Conservation (phyloP, 305 asterid genomes). For the Fraxinus sp. region DNA sequence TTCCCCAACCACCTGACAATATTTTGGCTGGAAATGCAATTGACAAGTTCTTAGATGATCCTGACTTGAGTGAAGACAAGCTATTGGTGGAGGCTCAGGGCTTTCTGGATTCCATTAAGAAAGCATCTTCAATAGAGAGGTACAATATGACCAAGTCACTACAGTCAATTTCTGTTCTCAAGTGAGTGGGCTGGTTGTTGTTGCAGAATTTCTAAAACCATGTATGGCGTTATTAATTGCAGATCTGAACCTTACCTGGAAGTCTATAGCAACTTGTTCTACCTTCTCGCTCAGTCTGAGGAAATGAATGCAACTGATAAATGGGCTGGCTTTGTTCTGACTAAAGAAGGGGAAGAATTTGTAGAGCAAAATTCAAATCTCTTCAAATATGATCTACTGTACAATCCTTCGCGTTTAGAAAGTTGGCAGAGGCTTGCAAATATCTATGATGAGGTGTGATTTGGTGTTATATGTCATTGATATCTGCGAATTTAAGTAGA, state of each 20-base stretch:
- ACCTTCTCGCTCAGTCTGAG: constrained; percentile 88
- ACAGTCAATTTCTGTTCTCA: constrained; percentile 13
- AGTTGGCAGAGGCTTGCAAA: constrained; percentile 99
- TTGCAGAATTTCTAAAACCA: constrained; percentile 23
- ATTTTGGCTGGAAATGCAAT: constrained; percentile 81
- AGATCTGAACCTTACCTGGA: constrained; percentile 84
- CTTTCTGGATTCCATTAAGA: constrained; percentile 68
- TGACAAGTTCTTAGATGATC: constrained; percentile 88
- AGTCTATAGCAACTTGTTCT: constrained; percentile 83
- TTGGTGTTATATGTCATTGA: constrained; percentile 28
- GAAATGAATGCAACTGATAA: constrained; percentile 95
- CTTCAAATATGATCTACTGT: constrained; percentile 89
- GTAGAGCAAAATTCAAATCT: constrained; percentile 82
- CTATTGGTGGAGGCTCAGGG: constrained; percentile 86
- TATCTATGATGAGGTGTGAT: constrained; percentile 85
- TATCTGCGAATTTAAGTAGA: constrained; percentile 18
- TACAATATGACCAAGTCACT: constrained; percentile 27
- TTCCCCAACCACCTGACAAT: constrained; percentile 84
- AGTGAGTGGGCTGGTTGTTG: constrained; percentile 21
- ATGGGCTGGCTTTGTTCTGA: constrained; percentile 98
- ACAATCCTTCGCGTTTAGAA: constrained; percentile 85
- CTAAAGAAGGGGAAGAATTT: constrained; percentile 96
- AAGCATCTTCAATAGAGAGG: constrained; percentile 56
- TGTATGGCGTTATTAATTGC: constrained; percentile 40
- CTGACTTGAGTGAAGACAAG: constrained; percentile 83